Evolutionary conservation across 345 rosid genomes (phyloP).

Genomic region (Mercurialis annua): DNA sequence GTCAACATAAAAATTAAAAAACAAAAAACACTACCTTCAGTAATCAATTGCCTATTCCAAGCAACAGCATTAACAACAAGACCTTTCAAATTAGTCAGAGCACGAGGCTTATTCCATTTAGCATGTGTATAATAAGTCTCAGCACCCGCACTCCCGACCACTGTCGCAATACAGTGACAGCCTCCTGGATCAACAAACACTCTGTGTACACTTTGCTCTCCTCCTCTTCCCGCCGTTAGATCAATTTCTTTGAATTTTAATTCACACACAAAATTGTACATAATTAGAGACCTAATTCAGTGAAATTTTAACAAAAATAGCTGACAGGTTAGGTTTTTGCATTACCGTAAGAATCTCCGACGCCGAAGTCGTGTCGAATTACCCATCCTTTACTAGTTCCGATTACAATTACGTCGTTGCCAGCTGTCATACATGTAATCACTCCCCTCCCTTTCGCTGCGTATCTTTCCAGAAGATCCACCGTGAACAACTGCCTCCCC

Average conservation of each 20-base stretch:
- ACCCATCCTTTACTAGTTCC: constrained; percentile 98
- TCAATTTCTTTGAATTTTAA: constrained; percentile 55
- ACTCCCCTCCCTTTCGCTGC: constrained; percentile 87
- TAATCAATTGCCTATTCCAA: constrained; percentile 91
- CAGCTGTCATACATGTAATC: constrained; percentile 95
- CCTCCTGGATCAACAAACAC: constrained; percentile 99
- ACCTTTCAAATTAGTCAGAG: constrained; percentile 71
- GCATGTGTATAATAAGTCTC: constrained; percentile 92
- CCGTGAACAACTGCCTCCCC: constrained; percentile 75
- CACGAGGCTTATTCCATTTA: constrained; percentile 91
- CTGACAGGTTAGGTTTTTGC: no score
- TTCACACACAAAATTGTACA: background rate
- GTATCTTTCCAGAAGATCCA: constrained; percentile 83
- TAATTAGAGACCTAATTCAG: background rate
- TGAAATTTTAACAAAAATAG: no score
- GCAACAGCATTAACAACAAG: constrained; percentile 83
- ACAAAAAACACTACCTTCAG: constrained; percentile 59
- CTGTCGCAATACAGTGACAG: constrained; percentile 85
- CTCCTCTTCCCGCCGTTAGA: constrained; percentile 79
- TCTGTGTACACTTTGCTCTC: constrained; percentile 85
- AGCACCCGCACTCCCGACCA: constrained; percentile 75
- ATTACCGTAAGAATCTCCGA: constrained; percentile 71
- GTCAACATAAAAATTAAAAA: background rate
- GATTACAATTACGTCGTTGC: constrained; percentile 82
- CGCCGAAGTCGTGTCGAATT: constrained; percentile 82